Evolutionary conservation across 2,329 filamentous ascomycete species (phyloP).

Genomic region (Davidsoniella virescens): DNA sequence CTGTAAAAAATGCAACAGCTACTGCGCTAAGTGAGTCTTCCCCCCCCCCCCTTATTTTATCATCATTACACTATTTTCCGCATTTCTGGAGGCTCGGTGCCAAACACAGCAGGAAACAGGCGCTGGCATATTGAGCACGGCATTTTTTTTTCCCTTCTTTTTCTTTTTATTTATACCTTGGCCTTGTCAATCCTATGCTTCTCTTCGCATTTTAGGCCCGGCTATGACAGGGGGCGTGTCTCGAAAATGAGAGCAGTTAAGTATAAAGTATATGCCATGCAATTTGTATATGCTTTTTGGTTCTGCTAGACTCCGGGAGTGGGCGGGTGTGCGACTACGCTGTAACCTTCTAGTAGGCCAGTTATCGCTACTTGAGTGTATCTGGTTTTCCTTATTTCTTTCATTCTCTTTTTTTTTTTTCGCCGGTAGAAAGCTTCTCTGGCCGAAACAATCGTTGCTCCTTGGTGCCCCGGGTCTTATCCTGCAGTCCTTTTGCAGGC

Average conservation of each 20-base stretch:
- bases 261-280: not conserved
- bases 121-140: too few species aligned
- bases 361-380: too few species aligned
- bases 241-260: too few species aligned
- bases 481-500: too few species aligned
- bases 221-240: too few species aligned
- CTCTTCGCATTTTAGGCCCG: not conserved
- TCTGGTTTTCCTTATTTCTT: not conserved
- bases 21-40: conserved; percentile 64
- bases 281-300: not conserved
- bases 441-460: not conserved
- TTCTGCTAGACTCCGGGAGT: too few species aligned
- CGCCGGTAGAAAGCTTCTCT: not conserved
- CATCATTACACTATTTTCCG: not conserved
- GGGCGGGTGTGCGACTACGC: too few species aligned
- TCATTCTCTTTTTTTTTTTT: not conserved
- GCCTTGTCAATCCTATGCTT: not conserved
- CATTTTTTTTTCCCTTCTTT: conserved; percentile 1
- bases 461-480: not conserved
- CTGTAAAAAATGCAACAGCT: conserved; percentile 82
- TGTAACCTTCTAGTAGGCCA: too few species aligned
- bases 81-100: not conserved
- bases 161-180: not conserved
- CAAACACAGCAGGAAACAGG: not conserved
- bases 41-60: conserved; percentile 3